Conservation (phyloP, 331 rosid species). For the Malus hybrid region DNA sequence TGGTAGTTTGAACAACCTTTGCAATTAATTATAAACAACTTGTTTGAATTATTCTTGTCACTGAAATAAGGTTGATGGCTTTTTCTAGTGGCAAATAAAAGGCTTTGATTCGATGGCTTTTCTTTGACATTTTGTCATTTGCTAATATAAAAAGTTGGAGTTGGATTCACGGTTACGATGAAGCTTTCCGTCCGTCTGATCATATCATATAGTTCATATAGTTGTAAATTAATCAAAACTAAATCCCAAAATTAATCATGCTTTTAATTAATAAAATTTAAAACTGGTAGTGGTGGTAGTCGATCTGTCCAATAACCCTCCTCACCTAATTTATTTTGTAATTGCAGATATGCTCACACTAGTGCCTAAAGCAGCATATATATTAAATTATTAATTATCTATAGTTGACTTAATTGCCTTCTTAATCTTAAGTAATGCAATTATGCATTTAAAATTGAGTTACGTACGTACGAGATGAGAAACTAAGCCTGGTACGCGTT, state of each 20-base stretch:
- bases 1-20: neutral
- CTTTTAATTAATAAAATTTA: no score
- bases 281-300: neutral
- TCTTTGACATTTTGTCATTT: neutral
- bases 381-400: neutral
- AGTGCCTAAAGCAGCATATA: neutral
- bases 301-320: neutral
- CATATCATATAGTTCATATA: neutral
- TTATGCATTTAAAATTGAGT: neutral
- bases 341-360: neutral
- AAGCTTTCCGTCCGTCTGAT: neutral
- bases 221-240: neutral
- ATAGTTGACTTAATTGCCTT: neutral
- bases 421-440: neutral
- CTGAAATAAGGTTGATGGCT: conserved; percentile 1
- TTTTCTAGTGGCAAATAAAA: neutral
- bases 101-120: neutral
- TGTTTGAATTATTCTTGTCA: conserved; percentile 22
- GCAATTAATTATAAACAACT: neutral
- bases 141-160: neutral
- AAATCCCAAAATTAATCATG: neutral
- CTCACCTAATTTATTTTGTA: neutral
- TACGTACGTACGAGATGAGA: neutral
- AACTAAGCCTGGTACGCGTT: neutral
- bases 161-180: conserved; percentile 10